These are phyloP conservation scores for Picochlorum sp. DNA, from an alignment of 139 green algal genomes.

Conservation along the genomic window DNA sequence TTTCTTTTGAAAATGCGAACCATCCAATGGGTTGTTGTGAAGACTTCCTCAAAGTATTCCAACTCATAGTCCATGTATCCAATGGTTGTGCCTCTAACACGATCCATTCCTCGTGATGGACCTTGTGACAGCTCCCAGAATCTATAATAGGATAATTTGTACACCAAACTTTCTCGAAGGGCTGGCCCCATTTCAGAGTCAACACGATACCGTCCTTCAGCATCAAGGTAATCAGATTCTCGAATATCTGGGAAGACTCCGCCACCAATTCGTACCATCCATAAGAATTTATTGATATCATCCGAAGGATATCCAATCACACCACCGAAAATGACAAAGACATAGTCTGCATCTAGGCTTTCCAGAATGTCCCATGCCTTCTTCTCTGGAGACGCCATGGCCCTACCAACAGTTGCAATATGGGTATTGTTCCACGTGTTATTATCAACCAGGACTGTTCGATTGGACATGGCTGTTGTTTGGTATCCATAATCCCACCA, in stretches of 20 bases:
- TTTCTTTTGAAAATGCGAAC: slow-evolving; percentile 69
- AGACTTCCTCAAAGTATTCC: slow-evolving; percentile 91
- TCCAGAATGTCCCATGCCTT: slow-evolving; percentile 71
- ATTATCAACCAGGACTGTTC: slow-evolving; percentile 90
- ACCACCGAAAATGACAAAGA: slow-evolving; percentile 94
- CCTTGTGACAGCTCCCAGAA: slow-evolving; percentile 55
- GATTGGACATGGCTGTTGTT: slow-evolving; percentile 86
- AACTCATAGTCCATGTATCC: slow-evolving; percentile 65
- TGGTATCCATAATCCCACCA: slow-evolving; percentile 97
- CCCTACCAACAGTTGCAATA: slow-evolving; percentile 83
- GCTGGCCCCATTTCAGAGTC: slow-evolving; percentile 53
- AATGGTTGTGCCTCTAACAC: slow-evolving; percentile 72
- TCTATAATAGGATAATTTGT: slow-evolving; percentile 84
- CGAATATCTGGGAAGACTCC: slow-evolving; percentile 85
- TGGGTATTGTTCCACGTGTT: slow-evolving; percentile 97
- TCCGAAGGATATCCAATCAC: slow-evolving; percentile 77
- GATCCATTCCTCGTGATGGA: slow-evolving; percentile 59
- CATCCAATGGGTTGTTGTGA: slow-evolving; percentile 87
- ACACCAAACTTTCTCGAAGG: slow-evolving; percentile 71
- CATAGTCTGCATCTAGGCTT: slow-evolving; percentile 86
- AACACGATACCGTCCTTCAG: slow-evolving; percentile 66
- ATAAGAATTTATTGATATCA: slow-evolving; percentile 98
- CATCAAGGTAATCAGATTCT: slow-evolving; percentile 79
- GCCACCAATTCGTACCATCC: slow-evolving; percentile 87
- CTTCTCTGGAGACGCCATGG: slow-evolving; percentile 66